A percentile compares a stretch with the other conserved stretches of the same genome.
Evolutionary conservation across 805 yeast genomes (phyloP).

Genomic region (Barnettozyma pratensis): DNA sequence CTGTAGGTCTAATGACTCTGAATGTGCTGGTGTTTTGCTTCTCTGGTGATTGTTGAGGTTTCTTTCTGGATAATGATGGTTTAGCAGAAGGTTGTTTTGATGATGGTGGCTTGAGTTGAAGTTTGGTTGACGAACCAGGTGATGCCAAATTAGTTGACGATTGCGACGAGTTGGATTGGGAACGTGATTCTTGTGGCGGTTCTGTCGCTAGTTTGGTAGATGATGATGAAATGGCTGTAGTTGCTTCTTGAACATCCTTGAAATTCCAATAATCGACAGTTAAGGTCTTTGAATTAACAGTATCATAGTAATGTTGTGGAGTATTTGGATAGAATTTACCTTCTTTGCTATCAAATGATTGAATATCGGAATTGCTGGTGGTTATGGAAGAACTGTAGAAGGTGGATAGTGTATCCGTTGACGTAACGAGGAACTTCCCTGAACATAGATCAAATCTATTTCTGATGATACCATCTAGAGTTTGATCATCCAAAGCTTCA

Average conservation of each 20-base stretch:
- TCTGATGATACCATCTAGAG: slow-evolving; percentile 33
- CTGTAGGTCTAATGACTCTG: slow-evolving; percentile 57
- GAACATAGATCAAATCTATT: slow-evolving; percentile 30
- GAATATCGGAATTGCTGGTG: slow-evolving; percentile 45
- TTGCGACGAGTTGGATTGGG: no score
- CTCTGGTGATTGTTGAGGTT: slow-evolving; percentile 5
- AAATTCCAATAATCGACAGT: slow-evolving; percentile 50
- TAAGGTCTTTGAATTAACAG: slow-evolving; percentile 30
- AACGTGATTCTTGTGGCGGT: no score
- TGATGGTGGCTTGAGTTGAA: neutral
- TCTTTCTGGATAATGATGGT: slow-evolving; percentile 10
- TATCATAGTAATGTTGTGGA: slow-evolving; percentile 58
- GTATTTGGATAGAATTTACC: slow-evolving; percentile 52
- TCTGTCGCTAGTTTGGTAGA: neutral
- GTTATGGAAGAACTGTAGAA: slow-evolving; percentile 34
- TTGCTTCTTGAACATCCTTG: slow-evolving; percentile 27
- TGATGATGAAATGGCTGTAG: neutral
- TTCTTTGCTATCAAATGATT: slow-evolving; percentile 45
- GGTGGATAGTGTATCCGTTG: slow-evolving; percentile 30
- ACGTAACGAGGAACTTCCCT: slow-evolving; percentile 29
- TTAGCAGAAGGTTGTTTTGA: neutral
- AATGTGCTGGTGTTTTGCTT: slow-evolving; percentile 40
- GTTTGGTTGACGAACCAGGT: neutral
- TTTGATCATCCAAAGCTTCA: slow-evolving; percentile 45
- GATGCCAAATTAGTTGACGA: neutral